Evolutionary conservation across 768 basidiomycete genomes (phyloP).

Genomic region (Suillus decipiens): DNA sequence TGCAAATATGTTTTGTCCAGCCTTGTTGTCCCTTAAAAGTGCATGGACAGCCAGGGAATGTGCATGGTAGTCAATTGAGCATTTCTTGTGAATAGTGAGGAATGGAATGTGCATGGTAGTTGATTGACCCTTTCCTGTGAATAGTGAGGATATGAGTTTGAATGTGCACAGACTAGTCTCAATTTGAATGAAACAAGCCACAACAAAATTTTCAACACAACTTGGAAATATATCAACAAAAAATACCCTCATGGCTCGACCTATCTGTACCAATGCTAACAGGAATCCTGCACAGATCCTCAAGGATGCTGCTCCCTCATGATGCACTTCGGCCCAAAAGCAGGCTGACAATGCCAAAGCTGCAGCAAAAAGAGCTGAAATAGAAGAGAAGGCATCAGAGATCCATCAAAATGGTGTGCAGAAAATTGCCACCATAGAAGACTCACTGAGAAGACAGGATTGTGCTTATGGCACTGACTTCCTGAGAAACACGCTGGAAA

Average conservation of each 20-base stretch:
- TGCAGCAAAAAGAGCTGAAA: background rate
- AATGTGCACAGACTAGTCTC: too few species aligned
- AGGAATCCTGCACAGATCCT: constrained; percentile 1
- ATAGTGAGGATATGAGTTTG: too few species aligned
- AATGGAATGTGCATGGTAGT: too few species aligned
- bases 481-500: background rate
- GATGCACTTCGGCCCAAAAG: constrained; percentile 1
- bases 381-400: background rate
- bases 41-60: background rate
- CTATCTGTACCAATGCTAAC: background rate
- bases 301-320: background rate
- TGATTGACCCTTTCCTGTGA: too few species aligned
- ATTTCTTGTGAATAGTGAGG: too few species aligned
- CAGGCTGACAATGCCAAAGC: background rate
- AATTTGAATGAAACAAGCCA: too few species aligned
- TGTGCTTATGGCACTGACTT: background rate
- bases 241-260: too few species aligned
- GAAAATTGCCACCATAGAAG: background rate
- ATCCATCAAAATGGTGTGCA: background rate
- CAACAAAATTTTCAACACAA: too few species aligned
- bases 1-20: background rate
- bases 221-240: too few species aligned
- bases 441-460: constrained; percentile 4
- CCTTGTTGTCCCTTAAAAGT: background rate
- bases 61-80: background rate